Percentiles rank a stretch among this genome's conserved stretches.
phyloP scores from a whole-genome alignment of 2,329 filamentous ascomycete species.

The Dendrostoma leiphaemia region DNA sequence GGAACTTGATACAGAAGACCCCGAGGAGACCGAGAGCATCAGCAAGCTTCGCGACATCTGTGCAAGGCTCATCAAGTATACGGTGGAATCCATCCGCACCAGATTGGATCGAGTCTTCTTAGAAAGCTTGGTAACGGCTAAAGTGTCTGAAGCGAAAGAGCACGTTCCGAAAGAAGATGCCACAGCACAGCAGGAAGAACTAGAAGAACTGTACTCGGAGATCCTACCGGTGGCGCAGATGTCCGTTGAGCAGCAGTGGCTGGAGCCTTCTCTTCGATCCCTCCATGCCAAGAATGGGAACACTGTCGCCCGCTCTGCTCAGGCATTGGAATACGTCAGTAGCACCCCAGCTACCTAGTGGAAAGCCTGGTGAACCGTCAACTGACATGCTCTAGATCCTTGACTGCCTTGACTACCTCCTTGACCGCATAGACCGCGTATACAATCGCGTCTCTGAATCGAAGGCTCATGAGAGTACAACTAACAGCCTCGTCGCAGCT shows the following conservation, averaged over 20 bases:
- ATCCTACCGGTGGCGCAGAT: conserved; percentile 69
- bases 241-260: conserved; percentile 65
- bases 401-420: conserved; percentile 50
- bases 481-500: conserved; percentile 37
- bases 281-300: conserved; percentile 42
- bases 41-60: conserved; percentile 58
- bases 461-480: conserved; percentile 43
- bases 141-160: conserved; percentile 7
- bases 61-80: conserved; percentile 57
- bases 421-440: conserved; percentile 44
- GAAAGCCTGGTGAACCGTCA: background rate
- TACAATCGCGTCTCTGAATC: conserved; percentile 40
- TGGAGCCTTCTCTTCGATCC: conserved; percentile 56
- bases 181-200: conserved; percentile 56
- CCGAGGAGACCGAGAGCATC: conserved; percentile 51
- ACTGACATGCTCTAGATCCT: conserved; percentile 41
- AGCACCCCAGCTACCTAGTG: background rate
- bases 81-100: conserved; percentile 53
- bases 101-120: conserved; percentile 56
- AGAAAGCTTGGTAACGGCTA: conserved; percentile 38
- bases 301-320: conserved; percentile 41
- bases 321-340: conserved; percentile 52
- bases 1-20: conserved; percentile 53
- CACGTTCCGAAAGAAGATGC: conserved; percentile 39
- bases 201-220: conserved; percentile 68